Conservation (phyloP, 2,329 filamentous ascomycete species). For the Botryotinia globosa region DNA sequence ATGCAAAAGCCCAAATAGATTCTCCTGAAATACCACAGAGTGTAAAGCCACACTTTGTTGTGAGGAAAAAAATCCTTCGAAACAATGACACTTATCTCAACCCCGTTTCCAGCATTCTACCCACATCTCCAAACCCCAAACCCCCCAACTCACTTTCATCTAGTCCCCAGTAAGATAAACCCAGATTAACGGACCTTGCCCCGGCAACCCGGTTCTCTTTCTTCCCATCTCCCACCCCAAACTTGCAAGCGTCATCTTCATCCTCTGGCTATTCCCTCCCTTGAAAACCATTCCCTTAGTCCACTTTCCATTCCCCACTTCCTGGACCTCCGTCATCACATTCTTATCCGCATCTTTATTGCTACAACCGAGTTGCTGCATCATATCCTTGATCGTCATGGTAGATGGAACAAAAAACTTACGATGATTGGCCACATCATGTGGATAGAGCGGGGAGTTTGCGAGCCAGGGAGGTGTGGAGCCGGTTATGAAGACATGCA, state of each 20-base stretch:
- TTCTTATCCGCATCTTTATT: conserved; percentile 54
- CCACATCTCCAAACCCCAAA: background rate
- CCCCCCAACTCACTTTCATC: background rate
- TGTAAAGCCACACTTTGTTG: background rate
- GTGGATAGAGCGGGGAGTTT: conserved; percentile 41
- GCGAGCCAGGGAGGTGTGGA: conserved; percentile 49
- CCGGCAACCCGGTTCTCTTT: conserved; percentile 43
- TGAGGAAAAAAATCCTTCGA: background rate
- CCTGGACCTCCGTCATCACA: conserved; percentile 54
- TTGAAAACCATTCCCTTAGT: conserved; percentile 52
- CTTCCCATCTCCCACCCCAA: conserved; percentile 57
- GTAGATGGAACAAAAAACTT: conserved; percentile 50
- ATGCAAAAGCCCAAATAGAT: background rate
- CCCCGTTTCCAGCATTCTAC: no score
- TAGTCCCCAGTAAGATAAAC: conserved; percentile 55
- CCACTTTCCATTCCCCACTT: conserved; percentile 57
- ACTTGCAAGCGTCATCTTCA: conserved; percentile 51
- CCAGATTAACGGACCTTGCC: conserved; percentile 56
- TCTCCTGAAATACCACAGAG: background rate
- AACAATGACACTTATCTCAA: background rate
- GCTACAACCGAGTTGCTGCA: conserved; percentile 56
- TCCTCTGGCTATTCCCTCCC: conserved; percentile 49
- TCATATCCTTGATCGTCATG: conserved; percentile 54
- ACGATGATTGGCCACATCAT: conserved; percentile 47
- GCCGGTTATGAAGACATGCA: conserved; percentile 54